phyloP scores from a whole-genome alignment of 106 monocot species.

The Agapanthus africanus region DNA sequence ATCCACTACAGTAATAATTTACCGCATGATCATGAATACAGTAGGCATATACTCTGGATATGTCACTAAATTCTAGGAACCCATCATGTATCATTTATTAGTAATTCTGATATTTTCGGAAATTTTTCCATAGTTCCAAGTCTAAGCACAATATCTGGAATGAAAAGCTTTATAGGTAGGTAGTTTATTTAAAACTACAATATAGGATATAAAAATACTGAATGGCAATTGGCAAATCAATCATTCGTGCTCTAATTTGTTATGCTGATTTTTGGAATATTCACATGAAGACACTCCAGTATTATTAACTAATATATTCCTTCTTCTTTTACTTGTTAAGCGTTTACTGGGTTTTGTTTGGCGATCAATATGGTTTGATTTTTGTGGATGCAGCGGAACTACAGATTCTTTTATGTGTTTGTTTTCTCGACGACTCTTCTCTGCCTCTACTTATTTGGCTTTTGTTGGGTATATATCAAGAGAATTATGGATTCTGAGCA shows the following conservation, averaged over 20 bases:
- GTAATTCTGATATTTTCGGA: neutral
- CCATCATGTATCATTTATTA: too few species aligned
- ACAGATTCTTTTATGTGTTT: constrained; percentile 50
- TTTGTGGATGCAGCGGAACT: constrained; percentile 36
- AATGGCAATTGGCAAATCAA: neutral
- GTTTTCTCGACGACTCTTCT: constrained; percentile 37
- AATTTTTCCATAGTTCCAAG: neutral
- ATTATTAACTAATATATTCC: too few species aligned
- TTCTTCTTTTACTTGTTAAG: neutral
- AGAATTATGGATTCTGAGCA: constrained; percentile 30
- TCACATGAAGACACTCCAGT: neutral
- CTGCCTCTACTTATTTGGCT: constrained; percentile 33
- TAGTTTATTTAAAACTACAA: neutral
- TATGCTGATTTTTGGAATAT: neutral
- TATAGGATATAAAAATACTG: neutral
- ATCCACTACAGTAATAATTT: too few species aligned
- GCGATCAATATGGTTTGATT: neutral
- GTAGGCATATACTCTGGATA: too few species aligned
- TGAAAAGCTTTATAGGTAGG: neutral
- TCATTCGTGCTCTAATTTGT: neutral
- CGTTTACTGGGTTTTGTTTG: neutral
- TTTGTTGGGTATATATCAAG: constrained; percentile 39
- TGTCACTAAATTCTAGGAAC: too few species aligned
- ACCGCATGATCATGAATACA: too few species aligned
- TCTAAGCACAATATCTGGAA: neutral